Conservation (phyloP, 2,329 filamentous ascomycete genomes). For the Coniochaeta ligniaria region DNA sequence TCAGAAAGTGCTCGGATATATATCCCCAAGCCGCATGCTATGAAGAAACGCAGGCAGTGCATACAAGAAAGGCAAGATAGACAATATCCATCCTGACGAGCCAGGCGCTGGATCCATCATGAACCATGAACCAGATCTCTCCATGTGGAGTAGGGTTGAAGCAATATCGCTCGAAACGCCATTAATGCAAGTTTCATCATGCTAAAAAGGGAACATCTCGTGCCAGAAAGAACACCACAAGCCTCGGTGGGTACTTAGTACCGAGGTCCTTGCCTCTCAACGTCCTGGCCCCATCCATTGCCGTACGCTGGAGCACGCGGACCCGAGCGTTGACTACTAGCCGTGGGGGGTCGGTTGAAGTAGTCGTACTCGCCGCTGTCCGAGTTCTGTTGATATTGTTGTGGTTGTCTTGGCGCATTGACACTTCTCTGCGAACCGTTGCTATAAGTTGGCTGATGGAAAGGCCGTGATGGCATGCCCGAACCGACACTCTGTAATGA, state of each 20-base stretch:
- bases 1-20: neutral
- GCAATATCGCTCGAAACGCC: neutral
- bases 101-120: neutral
- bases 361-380: constrained; percentile 5
- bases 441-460: constrained; percentile 2
- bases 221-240: neutral
- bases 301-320: constrained; percentile 7
- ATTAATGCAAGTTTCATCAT: neutral
- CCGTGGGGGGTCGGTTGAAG: constrained; percentile 6
- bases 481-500: constrained; percentile 7
- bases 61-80: too few species aligned
- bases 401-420: neutral
- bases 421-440: constrained; percentile 1
- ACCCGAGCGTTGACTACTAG: constrained; percentile 6
- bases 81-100: neutral
- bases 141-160: neutral
- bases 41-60: neutral
- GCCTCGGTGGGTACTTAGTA: constrained; percentile 6
- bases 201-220: too few species aligned
- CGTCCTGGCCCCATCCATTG: constrained; percentile 16
- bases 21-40: neutral
- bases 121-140: neutral
- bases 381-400: constrained; percentile 1
- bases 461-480: neutral
- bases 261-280: constrained; percentile 11